Percentiles rank a stretch among this genome's conserved stretches.
phyloP scores from a whole-genome alignment of 345 rosid species.

The Camelina sativa region DNA sequence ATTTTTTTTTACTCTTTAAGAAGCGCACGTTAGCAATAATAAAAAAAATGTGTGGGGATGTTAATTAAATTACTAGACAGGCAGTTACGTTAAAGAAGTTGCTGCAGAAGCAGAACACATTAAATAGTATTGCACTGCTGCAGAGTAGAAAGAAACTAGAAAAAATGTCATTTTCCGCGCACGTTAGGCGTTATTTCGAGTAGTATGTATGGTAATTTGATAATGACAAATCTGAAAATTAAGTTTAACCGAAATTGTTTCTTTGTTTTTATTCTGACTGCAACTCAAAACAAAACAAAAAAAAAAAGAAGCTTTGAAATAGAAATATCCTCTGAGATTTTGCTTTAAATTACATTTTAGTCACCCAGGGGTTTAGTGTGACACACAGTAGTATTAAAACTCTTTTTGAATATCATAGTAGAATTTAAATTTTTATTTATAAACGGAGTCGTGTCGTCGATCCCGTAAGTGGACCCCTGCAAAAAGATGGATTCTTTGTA shows the following conservation, averaged over 20 bases:
- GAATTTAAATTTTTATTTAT: not conserved
- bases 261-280: slow-evolving; percentile 15
- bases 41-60: not conserved
- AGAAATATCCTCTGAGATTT: slow-evolving; percentile 31
- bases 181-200: slow-evolving; percentile 37
- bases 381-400: not conserved
- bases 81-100: slow-evolving; percentile 49
- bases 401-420: not conserved
- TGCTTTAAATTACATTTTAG: slow-evolving; percentile 21
- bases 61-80: not conserved
- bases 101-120: slow-evolving; percentile 12
- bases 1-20: not conserved
- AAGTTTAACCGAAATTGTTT: not conserved
- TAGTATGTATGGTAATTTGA: not conserved
- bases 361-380: slow-evolving; percentile 34
- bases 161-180: slow-evolving; percentile 36
- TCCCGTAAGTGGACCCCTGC: slow-evolving; percentile 33
- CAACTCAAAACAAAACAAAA: not conserved
- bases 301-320: not conserved
- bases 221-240: slow-evolving; percentile 23
- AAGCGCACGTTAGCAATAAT: slow-evolving; percentile 21
- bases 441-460: slow-evolving; percentile 24
- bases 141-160: slow-evolving; percentile 6
- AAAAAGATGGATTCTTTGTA: slow-evolving; percentile 4
- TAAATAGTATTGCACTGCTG: slow-evolving; percentile 14